These are phyloP conservation scores for Exobasidium cylindrosporum DNA, from an alignment of 1,284 basidiomycete species.

Conservation along the genomic window DNA sequence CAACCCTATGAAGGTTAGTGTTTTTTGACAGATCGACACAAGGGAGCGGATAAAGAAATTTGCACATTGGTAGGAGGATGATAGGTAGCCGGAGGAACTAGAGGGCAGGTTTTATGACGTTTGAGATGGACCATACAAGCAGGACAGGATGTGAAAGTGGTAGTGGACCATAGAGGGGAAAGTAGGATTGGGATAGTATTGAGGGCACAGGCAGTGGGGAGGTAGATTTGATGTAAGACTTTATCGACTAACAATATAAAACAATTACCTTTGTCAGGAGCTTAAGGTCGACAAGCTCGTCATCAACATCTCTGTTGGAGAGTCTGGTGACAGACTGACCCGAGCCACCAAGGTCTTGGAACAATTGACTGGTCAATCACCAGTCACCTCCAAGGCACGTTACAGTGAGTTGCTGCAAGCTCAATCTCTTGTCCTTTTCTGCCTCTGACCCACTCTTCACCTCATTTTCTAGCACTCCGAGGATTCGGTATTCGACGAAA, in stretches of 20 bases:
- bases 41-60: no score
- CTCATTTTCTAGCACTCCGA: slow-evolving; percentile 63
- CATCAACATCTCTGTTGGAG: slow-evolving; percentile 99
- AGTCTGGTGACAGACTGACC: slow-evolving; percentile 98
- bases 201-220: not conserved
- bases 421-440: not conserved
- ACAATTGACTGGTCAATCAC: slow-evolving; percentile 98
- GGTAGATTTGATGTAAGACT: not conserved
- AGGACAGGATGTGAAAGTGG: not conserved
- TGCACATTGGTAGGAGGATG: no score
- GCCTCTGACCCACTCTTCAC: not conserved
- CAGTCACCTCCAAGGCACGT: slow-evolving; percentile 98
- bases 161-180: not conserved
- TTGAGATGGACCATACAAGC: not conserved
- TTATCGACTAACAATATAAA: not conserved
- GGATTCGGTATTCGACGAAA: slow-evolving; percentile 99
- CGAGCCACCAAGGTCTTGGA: slow-evolving; percentile 99
- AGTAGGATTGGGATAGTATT: not conserved
- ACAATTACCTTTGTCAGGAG: slow-evolving; percentile 62
- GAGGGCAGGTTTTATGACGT: no score
- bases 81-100: no score
- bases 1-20: slow-evolving; percentile 53
- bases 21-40: no score
- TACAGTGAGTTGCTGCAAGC: slow-evolving; percentile 67
- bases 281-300: slow-evolving; percentile 98